Percentiles rank a stretch among this genome's conserved stretches.
Conservation (phyloP, 192 early-diverging fungal species). For the Phycomyces blakesleeanus region DNA sequence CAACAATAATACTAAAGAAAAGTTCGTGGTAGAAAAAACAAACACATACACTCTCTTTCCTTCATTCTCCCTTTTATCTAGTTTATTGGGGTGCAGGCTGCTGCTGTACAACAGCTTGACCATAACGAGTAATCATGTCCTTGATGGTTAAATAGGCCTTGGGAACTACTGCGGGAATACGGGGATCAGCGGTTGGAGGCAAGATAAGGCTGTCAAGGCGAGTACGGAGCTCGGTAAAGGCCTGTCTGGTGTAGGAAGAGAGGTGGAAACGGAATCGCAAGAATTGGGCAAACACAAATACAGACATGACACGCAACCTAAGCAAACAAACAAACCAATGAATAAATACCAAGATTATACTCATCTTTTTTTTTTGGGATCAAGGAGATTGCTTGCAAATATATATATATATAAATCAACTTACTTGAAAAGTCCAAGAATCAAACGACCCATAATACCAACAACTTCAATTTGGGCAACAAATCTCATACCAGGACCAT, state of each 20-base stretch:
- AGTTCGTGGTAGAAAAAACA: not conserved
- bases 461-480: conserved; percentile 68
- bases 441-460: conserved; percentile 59
- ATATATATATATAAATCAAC: too few relatives aligned
- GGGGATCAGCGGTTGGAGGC: conserved; percentile 44
- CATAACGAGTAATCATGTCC: conserved; percentile 29
- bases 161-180: conserved; percentile 40
- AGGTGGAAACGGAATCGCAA: conserved; percentile 68
- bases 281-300: conserved; percentile 63
- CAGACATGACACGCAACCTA: conserved; percentile 20
- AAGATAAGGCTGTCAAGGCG: conserved; percentile 35
- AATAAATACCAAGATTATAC: not conserved
- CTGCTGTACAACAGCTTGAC: conserved; percentile 27
- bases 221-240: conserved; percentile 44
- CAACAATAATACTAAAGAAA: too few relatives aligned
- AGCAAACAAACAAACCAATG: too few relatives aligned
- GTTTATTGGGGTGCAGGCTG: conserved; percentile 22
- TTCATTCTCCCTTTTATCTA: not conserved
- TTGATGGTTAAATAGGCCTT: conserved; percentile 41
- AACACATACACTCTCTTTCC: not conserved
- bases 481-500: conserved; percentile 54
- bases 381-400: too few relatives aligned
- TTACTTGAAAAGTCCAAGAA: conserved; percentile 50
- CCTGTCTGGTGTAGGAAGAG: conserved; percentile 43
- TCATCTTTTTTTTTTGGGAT: not conserved